These are phyloP conservation scores for Pholiota molesta DNA, from an alignment of 768 basidiomycete genomes.

Conservation along the genomic window DNA sequence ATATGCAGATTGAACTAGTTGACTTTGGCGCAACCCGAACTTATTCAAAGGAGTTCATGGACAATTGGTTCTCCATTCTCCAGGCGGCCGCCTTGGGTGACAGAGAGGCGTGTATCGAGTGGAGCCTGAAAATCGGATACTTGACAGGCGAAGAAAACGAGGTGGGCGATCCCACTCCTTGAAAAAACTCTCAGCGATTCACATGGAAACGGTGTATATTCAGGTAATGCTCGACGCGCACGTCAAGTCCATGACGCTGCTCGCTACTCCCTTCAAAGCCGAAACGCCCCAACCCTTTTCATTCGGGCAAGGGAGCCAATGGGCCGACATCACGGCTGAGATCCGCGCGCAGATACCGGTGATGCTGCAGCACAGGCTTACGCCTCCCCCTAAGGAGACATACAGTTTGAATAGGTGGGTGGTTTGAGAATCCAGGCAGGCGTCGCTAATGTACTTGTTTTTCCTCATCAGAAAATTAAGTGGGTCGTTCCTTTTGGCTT, in stretches of 20 bases:
- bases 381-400: conserved; percentile 92
- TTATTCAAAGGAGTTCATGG: conserved; percentile 86
- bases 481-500: conserved; percentile 79
- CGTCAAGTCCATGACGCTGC: conserved; percentile 76
- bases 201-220: too few species aligned
- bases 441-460: background rate
- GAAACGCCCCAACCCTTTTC: conserved; percentile 70
- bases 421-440: background rate
- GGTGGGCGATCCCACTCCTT: conserved; percentile 37
- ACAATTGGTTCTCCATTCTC: conserved; percentile 86
- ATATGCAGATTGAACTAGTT: conserved; percentile 73
- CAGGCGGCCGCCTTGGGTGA: conserved; percentile 75
- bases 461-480: conserved; percentile 65
- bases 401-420: conserved; percentile 88
- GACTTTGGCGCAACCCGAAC: conserved; percentile 96
- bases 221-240: conserved; percentile 90
- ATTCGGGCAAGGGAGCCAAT: conserved; percentile 70
- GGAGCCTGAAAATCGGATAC: conserved; percentile 86
- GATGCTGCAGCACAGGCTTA: conserved; percentile 87
- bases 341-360: conserved; percentile 85
- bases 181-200: too few species aligned
- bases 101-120: conserved; percentile 62
- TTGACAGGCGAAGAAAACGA: conserved; percentile 87
- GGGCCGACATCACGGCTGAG: conserved; percentile 72
- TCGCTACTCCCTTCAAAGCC: conserved; percentile 83